Conservation (phyloP, 805 yeast genomes). For the Grigorovia transvaalensis region DNA sequence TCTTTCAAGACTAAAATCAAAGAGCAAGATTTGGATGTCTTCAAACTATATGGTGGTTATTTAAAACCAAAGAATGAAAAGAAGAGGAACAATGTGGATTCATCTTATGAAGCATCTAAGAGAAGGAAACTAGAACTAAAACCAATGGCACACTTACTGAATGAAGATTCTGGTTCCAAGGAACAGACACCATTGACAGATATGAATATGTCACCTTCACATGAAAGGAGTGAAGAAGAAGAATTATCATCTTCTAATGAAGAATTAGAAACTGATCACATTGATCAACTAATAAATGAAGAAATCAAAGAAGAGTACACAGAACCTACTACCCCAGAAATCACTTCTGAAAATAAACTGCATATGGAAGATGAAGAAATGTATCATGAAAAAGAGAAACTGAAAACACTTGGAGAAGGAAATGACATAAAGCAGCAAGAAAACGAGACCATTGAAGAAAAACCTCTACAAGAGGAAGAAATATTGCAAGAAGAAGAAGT, state of each 20-base stretch:
- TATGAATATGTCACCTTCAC: neutral
- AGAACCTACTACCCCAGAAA: neutral
- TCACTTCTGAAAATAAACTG: neutral
- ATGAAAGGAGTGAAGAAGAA: conserved; percentile 8
- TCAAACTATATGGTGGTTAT: conserved; percentile 24
- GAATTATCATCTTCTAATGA: conserved; percentile 9
- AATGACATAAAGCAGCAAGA: too few relatives aligned
- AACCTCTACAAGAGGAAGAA: too few relatives aligned
- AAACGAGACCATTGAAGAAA: too few relatives aligned
- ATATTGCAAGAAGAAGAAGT: neutral
- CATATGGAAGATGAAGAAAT: neutral
- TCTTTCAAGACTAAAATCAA: conserved; percentile 11
- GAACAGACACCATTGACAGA: conserved; percentile 14
- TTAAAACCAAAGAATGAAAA: conserved; percentile 1
- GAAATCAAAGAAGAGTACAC: neutral
- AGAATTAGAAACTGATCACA: neutral
- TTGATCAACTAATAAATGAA: neutral
- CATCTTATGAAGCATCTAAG: conserved; percentile 5
- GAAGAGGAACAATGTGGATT: conserved; percentile 13
- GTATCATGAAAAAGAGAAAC: neutral
- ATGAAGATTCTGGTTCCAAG: conserved; percentile 19
- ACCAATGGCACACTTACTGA: conserved; percentile 24
- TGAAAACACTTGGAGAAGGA: too few relatives aligned
- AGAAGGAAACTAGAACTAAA: conserved; percentile 12
- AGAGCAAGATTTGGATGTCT: conserved; percentile 30